Evolutionary conservation across 2,329 filamentous ascomycete species (phyloP), one percentile per base, ranked within the genome.

Genomic region (Nigrospora sphaerica): DNA sequence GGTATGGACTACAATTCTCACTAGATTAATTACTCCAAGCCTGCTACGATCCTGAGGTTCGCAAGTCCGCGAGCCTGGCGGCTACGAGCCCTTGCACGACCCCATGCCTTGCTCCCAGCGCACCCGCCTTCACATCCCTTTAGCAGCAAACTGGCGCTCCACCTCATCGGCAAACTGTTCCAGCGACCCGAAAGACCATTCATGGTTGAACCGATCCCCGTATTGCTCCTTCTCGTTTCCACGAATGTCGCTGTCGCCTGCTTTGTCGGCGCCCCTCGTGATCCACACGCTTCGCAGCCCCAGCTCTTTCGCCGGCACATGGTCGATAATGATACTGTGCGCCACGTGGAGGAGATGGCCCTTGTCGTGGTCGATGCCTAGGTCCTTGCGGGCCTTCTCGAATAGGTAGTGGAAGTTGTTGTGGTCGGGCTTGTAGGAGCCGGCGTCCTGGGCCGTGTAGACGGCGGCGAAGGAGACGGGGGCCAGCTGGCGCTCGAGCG

Each of bases 361-460:
- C n/a, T 52, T 46, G 12, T 51, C 44, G 53, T 77, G 79, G 44
- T 69, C 64, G 0, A 84, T 61, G 0, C 77, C 78, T 54, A 85
- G 80, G n/a, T 72, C 69, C 1, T 65, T 56, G 55, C 75, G 49
- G 2, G 79, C 74, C 41, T 76, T 67, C 12, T 66, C 61, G 5
- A 88, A 59, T 71, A 88, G 71, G 57, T 82, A 80, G 46, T 79
- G 71, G 48, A 89, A 89, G 52, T 88, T 88, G 44, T 68, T 65
- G 31, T 68, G 56, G 53, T 81, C 72, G 0, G 86, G 86, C 65
- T 89, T 90, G 59, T 88, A 89, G 13, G 72, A 76, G 0, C 85
- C 84, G 28, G 89, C 77, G 36, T 87, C 81, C 59, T 88, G 71
- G 0, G 85, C 86, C 0, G 83, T 88, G 57, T 84, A 75, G 34